These are phyloP conservation scores for Bacidia rubella DNA, from an alignment of 495 filamentous ascomycete species.

Conservation along the genomic window DNA sequence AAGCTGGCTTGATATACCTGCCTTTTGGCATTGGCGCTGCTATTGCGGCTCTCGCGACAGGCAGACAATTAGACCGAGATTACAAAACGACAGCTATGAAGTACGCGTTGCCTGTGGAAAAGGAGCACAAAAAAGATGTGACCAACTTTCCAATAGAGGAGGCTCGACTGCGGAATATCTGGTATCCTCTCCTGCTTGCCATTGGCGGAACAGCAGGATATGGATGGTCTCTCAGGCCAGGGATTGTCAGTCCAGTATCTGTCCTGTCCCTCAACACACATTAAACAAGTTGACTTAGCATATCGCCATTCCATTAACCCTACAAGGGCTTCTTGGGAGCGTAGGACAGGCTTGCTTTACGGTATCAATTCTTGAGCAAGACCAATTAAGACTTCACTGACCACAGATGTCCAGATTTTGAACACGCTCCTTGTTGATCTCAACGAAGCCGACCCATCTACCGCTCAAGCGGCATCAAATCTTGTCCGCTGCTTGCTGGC, in stretches of 20 bases:
- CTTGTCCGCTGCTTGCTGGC: slow-evolving; percentile 15
- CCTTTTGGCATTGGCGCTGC: slow-evolving; percentile 20
- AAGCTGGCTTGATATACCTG: slow-evolving; percentile 24
- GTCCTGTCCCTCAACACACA: too few relatives aligned
- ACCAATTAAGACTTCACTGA: too few relatives aligned
- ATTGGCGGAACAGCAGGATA: too few relatives aligned
- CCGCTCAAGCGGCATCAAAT: slow-evolving; percentile 16
- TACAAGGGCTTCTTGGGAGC: too few relatives aligned
- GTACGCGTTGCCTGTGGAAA: slow-evolving; percentile 34
- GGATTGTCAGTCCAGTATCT: too few relatives aligned
- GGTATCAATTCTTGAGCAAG: too few relatives aligned
- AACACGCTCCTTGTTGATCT: slow-evolving; percentile 18
- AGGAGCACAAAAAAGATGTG: slow-evolving; percentile 39
- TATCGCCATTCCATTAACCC: too few relatives aligned
- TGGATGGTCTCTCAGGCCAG: too few relatives aligned
- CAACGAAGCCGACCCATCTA: slow-evolving; percentile 13
- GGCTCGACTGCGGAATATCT: slow-evolving; percentile 38
- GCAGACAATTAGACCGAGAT: slow-evolving; percentile 7
- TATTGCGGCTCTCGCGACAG: not conserved
- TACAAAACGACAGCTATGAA: slow-evolving; percentile 14
- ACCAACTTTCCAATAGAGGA: slow-evolving; percentile 49
- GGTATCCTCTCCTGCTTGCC: slow-evolving; percentile 13
- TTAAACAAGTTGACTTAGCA: too few relatives aligned
- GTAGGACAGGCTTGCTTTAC: too few relatives aligned
- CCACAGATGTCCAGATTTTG: too few relatives aligned